phyloP scores from a whole-genome alignment of 2,329 filamentous ascomycete species.

The Monilinia aucupariae region DNA sequence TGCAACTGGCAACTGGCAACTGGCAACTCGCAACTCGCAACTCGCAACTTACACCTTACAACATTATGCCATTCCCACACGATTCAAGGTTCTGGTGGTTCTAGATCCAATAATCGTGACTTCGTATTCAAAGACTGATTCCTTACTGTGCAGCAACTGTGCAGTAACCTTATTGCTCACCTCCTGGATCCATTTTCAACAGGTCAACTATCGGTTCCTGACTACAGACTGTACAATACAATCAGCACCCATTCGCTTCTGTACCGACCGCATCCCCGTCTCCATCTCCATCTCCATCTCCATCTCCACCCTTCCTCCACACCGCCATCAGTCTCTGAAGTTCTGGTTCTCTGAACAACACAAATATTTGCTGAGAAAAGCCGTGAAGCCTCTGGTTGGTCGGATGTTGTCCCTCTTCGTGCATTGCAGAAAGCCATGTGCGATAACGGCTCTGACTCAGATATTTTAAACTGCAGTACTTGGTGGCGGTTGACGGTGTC shows the following conservation, averaged over 20 bases:
- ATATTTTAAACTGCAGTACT: background rate
- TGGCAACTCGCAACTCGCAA: too few relatives aligned
- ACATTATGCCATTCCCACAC: too few relatives aligned
- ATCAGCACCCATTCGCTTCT: background rate
- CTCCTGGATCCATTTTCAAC: background rate
- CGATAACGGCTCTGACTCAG: background rate
- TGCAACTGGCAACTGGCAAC: too few relatives aligned
- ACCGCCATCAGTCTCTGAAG: background rate
- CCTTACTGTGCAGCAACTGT: too few relatives aligned
- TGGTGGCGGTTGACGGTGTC: background rate
- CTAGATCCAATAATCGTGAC: too few relatives aligned
- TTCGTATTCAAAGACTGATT: too few relatives aligned
- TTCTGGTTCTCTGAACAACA: background rate
- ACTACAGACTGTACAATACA: background rate
- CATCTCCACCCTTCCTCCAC: constrained; percentile 13
- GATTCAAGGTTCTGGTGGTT: too few relatives aligned
- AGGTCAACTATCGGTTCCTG: constrained; percentile 3
- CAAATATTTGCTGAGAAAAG: background rate
- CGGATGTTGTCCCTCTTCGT: background rate
- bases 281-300: too few relatives aligned
- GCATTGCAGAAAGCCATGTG: background rate
- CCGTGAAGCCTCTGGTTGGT: background rate
- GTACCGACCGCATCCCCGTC: background rate
- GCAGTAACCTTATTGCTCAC: background rate
- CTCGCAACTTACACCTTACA: too few relatives aligned